phyloP scores from a whole-genome alignment of 768 basidiomycete species.

The Phlegmacium glaucopus region DNA sequence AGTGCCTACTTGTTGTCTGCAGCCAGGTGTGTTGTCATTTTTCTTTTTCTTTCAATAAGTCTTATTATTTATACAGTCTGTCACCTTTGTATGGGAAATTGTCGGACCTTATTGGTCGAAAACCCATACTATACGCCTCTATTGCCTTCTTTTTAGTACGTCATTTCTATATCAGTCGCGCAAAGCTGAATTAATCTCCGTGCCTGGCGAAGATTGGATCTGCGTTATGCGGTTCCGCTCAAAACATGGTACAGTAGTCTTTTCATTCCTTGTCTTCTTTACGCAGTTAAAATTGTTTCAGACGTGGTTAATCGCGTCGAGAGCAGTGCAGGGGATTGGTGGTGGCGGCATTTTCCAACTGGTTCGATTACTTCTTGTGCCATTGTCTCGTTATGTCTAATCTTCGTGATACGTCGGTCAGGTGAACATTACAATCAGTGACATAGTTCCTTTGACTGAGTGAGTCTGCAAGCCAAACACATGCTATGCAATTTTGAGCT shows the following conservation, averaged over 20 bases:
- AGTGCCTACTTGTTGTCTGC: constrained; percentile 76
- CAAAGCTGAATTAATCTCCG: background rate
- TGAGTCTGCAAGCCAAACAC: constrained; percentile 30
- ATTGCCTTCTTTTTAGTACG: constrained; percentile 68
- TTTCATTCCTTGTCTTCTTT: background rate
- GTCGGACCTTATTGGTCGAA: constrained; percentile 57
- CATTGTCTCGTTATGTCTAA: background rate
- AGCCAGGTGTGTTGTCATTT: constrained; percentile 33
- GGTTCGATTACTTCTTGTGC: constrained; percentile 26
- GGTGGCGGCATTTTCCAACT: constrained; percentile 79
- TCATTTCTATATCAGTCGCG: background rate
- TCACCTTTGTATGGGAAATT: constrained; percentile 78
- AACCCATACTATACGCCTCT: constrained; percentile 63
- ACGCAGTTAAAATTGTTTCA: constrained; percentile 10
- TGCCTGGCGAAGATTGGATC: constrained; percentile 57
- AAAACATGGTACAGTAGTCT: constrained; percentile 49
- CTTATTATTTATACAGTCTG: constrained; percentile 32
- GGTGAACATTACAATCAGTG: constrained; percentile 74
- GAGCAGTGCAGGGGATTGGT: constrained; percentile 82
- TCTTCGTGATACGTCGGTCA: constrained; percentile 17
- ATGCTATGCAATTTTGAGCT: background rate
- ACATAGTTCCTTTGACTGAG: constrained; percentile 81
- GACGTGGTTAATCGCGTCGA: constrained; percentile 70
- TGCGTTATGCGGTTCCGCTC: constrained; percentile 78
- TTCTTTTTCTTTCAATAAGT: background rate